Evolutionary conservation across 225 moss, liverwort and hornwort species (phyloP).

Genomic region (Marchantia polymorpha): DNA sequence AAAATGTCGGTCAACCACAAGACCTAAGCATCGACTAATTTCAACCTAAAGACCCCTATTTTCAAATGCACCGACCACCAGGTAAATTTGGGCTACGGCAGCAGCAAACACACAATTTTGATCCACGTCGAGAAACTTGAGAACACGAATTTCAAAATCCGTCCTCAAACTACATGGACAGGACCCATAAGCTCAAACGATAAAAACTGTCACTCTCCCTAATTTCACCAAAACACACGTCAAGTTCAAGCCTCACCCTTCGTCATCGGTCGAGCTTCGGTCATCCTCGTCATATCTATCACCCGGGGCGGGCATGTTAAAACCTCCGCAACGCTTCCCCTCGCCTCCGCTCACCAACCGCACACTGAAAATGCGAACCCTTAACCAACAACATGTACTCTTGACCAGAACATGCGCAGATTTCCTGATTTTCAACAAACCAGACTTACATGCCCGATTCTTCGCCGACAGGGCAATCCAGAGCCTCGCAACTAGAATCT

Average conservation of each 20-base stretch:
- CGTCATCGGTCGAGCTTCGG: conserved; percentile 38
- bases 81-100: neutral
- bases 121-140: conserved; percentile 5
- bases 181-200: conserved; percentile 18
- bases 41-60: conserved; percentile 3
- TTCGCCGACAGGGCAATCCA: conserved; percentile 25
- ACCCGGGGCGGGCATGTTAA: conserved; percentile 38
- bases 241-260: conserved; percentile 24
- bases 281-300: conserved; percentile 43
- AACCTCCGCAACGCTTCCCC: conserved; percentile 16
- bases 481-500: conserved; percentile 29
- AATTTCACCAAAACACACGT: neutral
- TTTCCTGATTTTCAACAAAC: conserved; percentile 19
- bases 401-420: neutral
- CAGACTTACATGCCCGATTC: conserved; percentile 16
- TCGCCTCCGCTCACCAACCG: conserved; percentile 16
- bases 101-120: neutral
- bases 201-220: conserved; percentile 2
- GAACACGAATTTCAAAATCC: neutral
- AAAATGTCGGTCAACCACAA: neutral
- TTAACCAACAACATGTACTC: conserved; percentile 31
- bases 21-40: neutral
- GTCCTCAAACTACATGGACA: neutral
- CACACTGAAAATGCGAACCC: conserved; percentile 27
- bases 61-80: neutral